Conservation (phyloP, 768 basidiomycete species). For the Agrocybe pediades region DNA sequence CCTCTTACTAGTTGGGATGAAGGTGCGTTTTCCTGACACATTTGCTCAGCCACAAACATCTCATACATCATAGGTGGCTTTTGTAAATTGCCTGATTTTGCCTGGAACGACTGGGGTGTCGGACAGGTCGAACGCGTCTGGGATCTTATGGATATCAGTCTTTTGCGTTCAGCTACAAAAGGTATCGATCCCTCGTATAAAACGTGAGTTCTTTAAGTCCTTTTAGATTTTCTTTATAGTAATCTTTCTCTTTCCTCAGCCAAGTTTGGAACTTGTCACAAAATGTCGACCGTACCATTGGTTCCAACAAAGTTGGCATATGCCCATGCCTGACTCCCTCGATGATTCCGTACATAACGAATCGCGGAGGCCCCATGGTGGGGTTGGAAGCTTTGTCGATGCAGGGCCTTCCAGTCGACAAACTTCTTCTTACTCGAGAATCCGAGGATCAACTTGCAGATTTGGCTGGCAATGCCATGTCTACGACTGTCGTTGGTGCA, state of each 20-base stretch:
- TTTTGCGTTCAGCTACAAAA: constrained; percentile 76
- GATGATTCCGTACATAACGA: constrained; percentile 96
- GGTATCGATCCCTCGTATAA: constrained; percentile 89
- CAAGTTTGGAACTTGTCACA: constrained; percentile 96
- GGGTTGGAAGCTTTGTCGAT: constrained; percentile 91
- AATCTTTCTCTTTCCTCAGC: constrained; percentile 36
- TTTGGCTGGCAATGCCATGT: constrained; percentile 97
- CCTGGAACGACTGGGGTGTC: constrained; percentile 94
- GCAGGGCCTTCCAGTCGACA: constrained; percentile 93
- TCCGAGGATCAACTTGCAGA: constrained; percentile 93
- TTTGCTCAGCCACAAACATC: not conserved
- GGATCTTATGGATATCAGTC: constrained; percentile 92
- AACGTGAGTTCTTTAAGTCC: constrained; percentile 66
- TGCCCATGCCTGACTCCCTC: constrained; percentile 93
- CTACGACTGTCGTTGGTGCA: constrained; percentile 92
- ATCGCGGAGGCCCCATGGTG: constrained; percentile 94
- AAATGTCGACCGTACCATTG: constrained; percentile 91
- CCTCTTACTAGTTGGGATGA: constrained; percentile 94
- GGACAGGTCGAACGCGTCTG: constrained; percentile 93
- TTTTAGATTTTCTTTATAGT: not conserved
- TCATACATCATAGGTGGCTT: constrained; percentile 56
- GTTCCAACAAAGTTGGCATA: constrained; percentile 79
- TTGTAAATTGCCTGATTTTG: constrained; percentile 85
- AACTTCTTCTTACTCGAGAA: constrained; percentile 89
- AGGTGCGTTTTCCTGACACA: constrained; percentile 40